Conservation (phyloP, 2,329 filamentous ascomycete genomes). For the Alternaria ethzedia region DNA sequence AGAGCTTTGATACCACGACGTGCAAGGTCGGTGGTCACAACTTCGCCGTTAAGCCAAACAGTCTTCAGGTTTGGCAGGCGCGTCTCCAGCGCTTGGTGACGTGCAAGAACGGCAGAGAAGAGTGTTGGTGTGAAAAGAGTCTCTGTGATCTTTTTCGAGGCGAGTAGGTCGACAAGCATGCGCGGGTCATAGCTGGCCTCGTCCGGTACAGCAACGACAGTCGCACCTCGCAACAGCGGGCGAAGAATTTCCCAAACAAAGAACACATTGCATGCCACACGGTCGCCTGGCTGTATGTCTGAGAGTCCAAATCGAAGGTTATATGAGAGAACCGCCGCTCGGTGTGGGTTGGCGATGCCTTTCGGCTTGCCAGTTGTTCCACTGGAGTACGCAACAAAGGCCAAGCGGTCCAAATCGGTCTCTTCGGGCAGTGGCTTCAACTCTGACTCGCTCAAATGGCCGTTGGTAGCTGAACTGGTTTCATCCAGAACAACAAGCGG, state of each 20-base stretch:
- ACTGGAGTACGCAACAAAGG: conserved; percentile 82
- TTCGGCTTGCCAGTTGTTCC: conserved; percentile 82
- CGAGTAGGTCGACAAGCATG: conserved; percentile 73
- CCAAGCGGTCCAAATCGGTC: conserved; percentile 73
- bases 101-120: conserved; percentile 73
- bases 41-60: conserved; percentile 82
- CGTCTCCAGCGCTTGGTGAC: conserved; percentile 69
- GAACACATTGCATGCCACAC: conserved; percentile 87
- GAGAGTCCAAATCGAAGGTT: conserved; percentile 73
- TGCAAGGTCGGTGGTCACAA: conserved; percentile 79
- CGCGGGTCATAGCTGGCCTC: conserved; percentile 79
- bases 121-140: conserved; percentile 85
- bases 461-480: conserved; percentile 25
- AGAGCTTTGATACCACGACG: conserved; percentile 71
- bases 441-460: conserved; percentile 51
- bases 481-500: conserved; percentile 72
- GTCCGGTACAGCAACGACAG: conserved; percentile 76
- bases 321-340: conserved; percentile 76
- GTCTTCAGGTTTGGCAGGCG: conserved; percentile 71
- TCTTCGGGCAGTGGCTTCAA: conserved; percentile 63
- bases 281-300: conserved; percentile 73
- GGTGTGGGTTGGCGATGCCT: conserved; percentile 80
- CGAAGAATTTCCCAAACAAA: conserved; percentile 86
- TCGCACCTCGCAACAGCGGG: conserved; percentile 76
- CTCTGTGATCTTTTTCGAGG: conserved; percentile 72